phyloP scores from a whole-genome alignment of 345 rosid species.

The Anastatica hierochuntica region DNA sequence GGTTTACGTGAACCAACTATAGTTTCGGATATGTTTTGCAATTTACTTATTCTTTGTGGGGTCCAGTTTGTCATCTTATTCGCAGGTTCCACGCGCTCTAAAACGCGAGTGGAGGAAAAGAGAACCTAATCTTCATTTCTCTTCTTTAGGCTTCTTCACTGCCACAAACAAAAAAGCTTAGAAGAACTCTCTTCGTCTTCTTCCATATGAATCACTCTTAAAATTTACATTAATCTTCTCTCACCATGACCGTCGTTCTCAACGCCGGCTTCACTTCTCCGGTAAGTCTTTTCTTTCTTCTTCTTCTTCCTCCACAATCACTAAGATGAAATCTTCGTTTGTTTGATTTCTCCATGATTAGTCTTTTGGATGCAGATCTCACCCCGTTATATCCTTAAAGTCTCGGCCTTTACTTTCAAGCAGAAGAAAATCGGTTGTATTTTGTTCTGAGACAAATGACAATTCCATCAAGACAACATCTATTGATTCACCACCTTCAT shows the following conservation, averaged over 20 bases:
- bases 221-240: neutral
- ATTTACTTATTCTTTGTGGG: no score
- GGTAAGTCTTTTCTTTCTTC: slow-evolving; percentile 5
- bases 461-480: slow-evolving; percentile 17
- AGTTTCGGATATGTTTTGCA: no score
- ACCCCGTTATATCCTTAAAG: no score
- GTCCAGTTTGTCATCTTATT: no score
- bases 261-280: slow-evolving; percentile 26
- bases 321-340: no score
- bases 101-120: neutral
- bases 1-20: no score
- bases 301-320: no score
- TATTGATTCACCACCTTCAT: neutral
- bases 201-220: slow-evolving; percentile 11
- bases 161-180: slow-evolving; percentile 21
- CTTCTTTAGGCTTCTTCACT: slow-evolving; percentile 7
- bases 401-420: slow-evolving; percentile 8
- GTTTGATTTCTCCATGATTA: no score
- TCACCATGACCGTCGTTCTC: slow-evolving; percentile 21
- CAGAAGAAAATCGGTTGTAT: slow-evolving; percentile 22
- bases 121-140: slow-evolving; percentile 17
- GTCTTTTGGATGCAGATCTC: no score
- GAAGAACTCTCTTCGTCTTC: neutral
- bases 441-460: slow-evolving; percentile 36
- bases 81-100: neutral